These are phyloP conservation scores for Rhizopogon rudus DNA, from an alignment of 768 basidiomycete genomes.

Conservation along the genomic window DNA sequence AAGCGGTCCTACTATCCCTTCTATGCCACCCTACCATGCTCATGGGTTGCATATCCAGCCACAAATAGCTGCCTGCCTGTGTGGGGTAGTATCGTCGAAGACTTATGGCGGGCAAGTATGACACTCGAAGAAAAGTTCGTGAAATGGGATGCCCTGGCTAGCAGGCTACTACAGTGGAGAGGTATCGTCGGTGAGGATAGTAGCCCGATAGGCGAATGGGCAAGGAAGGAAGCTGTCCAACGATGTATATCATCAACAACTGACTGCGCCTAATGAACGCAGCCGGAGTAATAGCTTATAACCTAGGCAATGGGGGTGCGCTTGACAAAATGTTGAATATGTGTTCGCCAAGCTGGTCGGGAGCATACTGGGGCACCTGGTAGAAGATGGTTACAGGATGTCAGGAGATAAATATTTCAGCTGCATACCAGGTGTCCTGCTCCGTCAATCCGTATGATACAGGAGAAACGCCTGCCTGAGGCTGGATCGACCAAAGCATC, in stretches of 20 bases:
- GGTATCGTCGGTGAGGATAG: constrained; percentile 35
- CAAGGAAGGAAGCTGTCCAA: constrained; percentile 32
- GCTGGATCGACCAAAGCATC: constrained; percentile 25
- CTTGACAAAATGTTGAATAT: constrained; percentile 20
- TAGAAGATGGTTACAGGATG: neutral
- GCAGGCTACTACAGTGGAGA: constrained; percentile 54
- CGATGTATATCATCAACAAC: constrained; percentile 1
- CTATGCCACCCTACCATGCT: constrained; percentile 29
- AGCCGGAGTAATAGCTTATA: neutral
- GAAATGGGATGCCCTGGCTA: constrained; percentile 51
- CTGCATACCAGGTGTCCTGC: constrained; percentile 29
- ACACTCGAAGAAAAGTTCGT: constrained; percentile 22
- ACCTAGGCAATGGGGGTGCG: neutral
- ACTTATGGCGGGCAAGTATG: constrained; percentile 32
- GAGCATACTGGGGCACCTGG: constrained; percentile 24
- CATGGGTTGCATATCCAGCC: constrained; percentile 32
- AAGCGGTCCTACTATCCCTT: neutral
- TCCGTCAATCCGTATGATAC: constrained; percentile 18
- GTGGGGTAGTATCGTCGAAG: constrained; percentile 52
- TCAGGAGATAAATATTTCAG: neutral
- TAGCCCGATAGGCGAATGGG: constrained; percentile 49
- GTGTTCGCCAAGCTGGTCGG: constrained; percentile 18
- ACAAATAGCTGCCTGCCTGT: constrained; percentile 18
- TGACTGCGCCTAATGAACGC: neutral
- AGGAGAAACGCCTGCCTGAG: constrained; percentile 19